Base-by-base conservation (phyloP, 2,329 filamentous ascomycete genomes). In the Fusarium subtropicale region DNA sequence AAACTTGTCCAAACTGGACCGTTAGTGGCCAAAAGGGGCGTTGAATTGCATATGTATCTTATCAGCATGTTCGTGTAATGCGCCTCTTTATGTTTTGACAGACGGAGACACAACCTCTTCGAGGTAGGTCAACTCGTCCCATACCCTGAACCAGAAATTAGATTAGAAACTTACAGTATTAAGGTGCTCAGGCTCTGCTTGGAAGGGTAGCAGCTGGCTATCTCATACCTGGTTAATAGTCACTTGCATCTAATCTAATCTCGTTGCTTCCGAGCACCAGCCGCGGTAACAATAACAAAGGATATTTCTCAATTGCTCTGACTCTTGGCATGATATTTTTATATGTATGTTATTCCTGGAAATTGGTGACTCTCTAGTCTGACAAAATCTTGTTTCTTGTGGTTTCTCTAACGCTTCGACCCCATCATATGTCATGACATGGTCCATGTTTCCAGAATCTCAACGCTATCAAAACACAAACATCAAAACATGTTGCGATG, bases 21-120 rank as follows among this genome's bases (percentile, higher is more conserved):
- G 38, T 66, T 56, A 53, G 53, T 64, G 66, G 51, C 54, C 67
- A 47, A 56, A 70, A 57, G 54, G 67, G 67, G 66, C 63, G 66
- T 38, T 68, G 39, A 69, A 53, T 67, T 66, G 62, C 42, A n/a
- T 42, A 33, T 38, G 31, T 51, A 55, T 64, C 45, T 61, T 39
- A 34, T 51, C 31, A 39, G 22, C 41, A 56, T 48, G 38, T 38
- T 64, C 36, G 22, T 64, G 41, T 24, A 46, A 36, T 60, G 52
- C 53, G 44, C 59, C 39, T 52, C 22, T 60, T 52, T 33, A 38
- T 30, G 44, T 55, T 46, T 53, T 53, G 50, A 46, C 48, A 48
- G 54, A 60, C 67, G 67, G 67, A 69, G 67, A 39, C 58, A 54
- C 36, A 41, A 20, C 67, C 67, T 42, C 31, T 62, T 56, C 47